Evolutionary conservation across 2,329 filamentous ascomycete genomes (phyloP).

Genomic region (Pseudopithomyces maydicus): DNA sequence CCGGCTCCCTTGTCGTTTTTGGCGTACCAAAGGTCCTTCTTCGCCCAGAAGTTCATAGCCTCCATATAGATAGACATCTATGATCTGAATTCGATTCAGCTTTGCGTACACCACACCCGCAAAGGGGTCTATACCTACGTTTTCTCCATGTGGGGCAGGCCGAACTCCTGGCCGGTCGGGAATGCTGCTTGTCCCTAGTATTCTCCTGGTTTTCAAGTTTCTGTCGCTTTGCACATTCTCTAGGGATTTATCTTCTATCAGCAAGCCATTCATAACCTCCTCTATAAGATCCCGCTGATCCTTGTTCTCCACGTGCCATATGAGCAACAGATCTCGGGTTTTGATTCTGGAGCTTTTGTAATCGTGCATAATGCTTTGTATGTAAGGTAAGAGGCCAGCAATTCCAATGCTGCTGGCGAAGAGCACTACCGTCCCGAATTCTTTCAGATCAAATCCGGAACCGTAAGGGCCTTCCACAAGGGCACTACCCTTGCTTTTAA

Average conservation of each 20-base stretch:
- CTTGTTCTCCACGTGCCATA: conserved; percentile 17
- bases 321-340: conserved; percentile 18
- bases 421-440: conserved; percentile 20
- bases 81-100: conserved; percentile 13
- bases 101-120: conserved; percentile 4
- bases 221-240: neutral
- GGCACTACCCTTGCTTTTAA: conserved; percentile 1
- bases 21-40: conserved; percentile 4
- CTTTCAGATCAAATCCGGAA: conserved; percentile 11
- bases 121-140: conserved; percentile 8
- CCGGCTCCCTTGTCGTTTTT: conserved; percentile 6
- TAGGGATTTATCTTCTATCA: neutral
- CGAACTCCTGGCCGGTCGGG: conserved; percentile 2
- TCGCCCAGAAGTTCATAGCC: conserved; percentile 12
- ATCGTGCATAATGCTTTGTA: conserved; percentile 16
- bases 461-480: conserved; percentile 19
- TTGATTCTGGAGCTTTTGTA: conserved; percentile 14
- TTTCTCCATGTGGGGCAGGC: conserved; percentile 12
- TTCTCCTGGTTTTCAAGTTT: neutral
- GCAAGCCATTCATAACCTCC: conserved; percentile 10
- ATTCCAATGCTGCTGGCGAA: conserved; percentile 24
- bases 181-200: conserved; percentile 4
- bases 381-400: conserved; percentile 13
- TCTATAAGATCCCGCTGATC: conserved; percentile 11
- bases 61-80: conserved; percentile 20